A percentile compares a stretch with the other conserved stretches of the same genome.
phyloP scores from a whole-genome alignment of 2,329 filamentous ascomycete genomes.

The Colletotrichum destructivum region DNA sequence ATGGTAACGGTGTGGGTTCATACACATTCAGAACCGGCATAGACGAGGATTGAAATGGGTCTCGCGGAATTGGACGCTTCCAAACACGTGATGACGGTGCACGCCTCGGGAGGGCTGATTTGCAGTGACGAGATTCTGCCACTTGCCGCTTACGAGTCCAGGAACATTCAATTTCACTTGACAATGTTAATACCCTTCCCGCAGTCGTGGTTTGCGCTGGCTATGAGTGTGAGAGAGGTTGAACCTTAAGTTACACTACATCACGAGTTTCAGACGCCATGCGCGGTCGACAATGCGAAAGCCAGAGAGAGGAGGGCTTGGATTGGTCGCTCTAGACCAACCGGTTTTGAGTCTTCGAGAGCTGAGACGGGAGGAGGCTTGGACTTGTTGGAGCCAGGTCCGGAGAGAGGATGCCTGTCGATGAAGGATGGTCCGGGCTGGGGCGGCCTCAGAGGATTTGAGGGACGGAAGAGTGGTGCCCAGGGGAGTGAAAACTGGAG shows the following conservation, averaged over 20 bases:
- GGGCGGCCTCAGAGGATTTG: background rate
- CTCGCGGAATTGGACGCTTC: slow-evolving; percentile 15
- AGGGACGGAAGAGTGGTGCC: background rate
- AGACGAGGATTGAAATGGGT: slow-evolving; percentile 11
- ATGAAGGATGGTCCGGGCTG: background rate
- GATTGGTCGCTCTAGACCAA: background rate
- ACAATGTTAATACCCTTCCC: background rate
- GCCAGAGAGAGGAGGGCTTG: no score
- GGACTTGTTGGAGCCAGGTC: background rate
- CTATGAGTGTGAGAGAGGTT: background rate
- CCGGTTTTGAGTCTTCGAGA: background rate
- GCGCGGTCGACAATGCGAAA: no score
- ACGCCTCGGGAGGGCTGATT: background rate
- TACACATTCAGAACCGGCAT: slow-evolving; percentile 12
- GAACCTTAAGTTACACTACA: no score
- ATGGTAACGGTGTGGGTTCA: background rate
- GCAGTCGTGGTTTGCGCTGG: background rate
- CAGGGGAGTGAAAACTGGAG: no score
- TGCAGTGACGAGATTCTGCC: slow-evolving; percentile 30
- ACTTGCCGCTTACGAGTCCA: slow-evolving; percentile 25
- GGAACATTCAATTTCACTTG: slow-evolving; percentile 15
- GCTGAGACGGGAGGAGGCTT: background rate
- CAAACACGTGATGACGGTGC: background rate
- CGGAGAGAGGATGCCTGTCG: background rate
- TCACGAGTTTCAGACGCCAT: no score